These are phyloP conservation scores for Nicotiana otophora DNA, from an alignment of 257 asterid genomes.

Conservation along the genomic window DNA sequence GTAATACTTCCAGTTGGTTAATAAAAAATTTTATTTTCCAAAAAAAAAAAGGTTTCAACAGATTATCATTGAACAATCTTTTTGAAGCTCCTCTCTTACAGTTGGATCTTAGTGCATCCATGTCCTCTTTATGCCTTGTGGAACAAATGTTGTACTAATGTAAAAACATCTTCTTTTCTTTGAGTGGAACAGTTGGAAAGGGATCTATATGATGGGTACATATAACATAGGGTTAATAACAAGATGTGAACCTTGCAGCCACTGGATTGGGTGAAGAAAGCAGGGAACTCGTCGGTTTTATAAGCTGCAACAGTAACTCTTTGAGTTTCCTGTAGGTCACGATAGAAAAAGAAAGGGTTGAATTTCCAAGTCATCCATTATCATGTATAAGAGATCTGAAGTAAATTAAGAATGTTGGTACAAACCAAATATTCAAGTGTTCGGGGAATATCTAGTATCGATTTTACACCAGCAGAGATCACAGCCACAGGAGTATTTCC, in stretches of 20 bases:
- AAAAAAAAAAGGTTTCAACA: not conserved
- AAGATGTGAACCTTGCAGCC: constrained; percentile 63
- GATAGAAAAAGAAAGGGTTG: constrained; percentile 4
- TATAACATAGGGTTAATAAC: not conserved
- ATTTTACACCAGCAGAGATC: constrained; percentile 87
- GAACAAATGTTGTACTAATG: not conserved
- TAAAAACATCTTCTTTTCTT: not conserved
- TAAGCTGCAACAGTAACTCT: constrained; percentile 93
- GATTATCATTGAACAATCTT: not conserved
- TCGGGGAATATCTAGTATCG: constrained; percentile 85
- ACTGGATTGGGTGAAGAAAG: constrained; percentile 83
- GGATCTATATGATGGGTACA: not conserved
- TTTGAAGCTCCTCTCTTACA: not conserved
- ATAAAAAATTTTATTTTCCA: no score
- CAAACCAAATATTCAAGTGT: constrained; percentile 90
- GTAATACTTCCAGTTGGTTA: no score
- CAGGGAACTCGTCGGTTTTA: constrained; percentile 78
- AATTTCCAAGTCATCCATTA: not conserved
- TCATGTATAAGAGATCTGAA: constrained; percentile 1
- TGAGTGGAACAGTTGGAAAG: not conserved
- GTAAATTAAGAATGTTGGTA: not conserved
- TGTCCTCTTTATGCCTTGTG: not conserved
- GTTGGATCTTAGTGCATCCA: not conserved
- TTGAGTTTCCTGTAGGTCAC: constrained; percentile 75
- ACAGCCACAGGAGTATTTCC: constrained; percentile 91